Percentiles rank a stretch among this genome's conserved stretches.
phyloP scores from a whole-genome alignment of 129 eudicot genomes.

The Arctium minus region DNA sequence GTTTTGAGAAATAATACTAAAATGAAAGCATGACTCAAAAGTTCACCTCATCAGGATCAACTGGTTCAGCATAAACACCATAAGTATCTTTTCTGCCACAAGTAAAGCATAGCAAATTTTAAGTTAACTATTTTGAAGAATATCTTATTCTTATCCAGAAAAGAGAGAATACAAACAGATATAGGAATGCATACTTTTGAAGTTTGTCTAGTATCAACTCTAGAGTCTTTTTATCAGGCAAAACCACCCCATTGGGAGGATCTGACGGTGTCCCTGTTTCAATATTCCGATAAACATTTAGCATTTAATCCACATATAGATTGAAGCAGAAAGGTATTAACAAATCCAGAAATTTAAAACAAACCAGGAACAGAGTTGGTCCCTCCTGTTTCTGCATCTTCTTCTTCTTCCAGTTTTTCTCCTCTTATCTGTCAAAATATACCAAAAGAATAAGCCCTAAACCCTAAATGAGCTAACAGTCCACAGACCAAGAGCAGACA shows the following conservation, averaged over 20 bases:
- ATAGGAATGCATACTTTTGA: slow-evolving; percentile 66
- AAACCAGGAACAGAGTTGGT: slow-evolving; percentile 60
- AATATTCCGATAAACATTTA: slow-evolving; percentile 11
- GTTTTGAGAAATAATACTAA: background rate
- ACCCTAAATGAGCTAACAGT: background rate
- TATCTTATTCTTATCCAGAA: background rate
- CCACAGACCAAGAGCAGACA: slow-evolving; percentile 5
- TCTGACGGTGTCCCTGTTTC: slow-evolving; percentile 47
- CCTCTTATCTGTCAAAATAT: slow-evolving; percentile 55
- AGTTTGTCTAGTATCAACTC: slow-evolving; percentile 91
- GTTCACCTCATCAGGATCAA: slow-evolving; percentile 88
- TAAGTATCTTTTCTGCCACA: slow-evolving; percentile 86
- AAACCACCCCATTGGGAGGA: slow-evolving; percentile 27
- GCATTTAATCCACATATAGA: slow-evolving; percentile 7
- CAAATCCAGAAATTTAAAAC: background rate
- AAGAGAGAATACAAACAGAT: background rate
- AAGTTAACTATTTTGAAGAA: slow-evolving; percentile 6
- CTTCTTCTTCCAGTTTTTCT: slow-evolving; percentile 16
- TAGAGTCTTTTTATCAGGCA: slow-evolving; percentile 77
- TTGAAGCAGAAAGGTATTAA: background rate
- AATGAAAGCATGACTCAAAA: background rate
- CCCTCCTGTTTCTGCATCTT: slow-evolving; percentile 35
- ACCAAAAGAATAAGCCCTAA: background rate
- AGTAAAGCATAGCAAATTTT: slow-evolving; percentile 10
- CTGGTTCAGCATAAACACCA: slow-evolving; percentile 93